Base-by-base conservation (phyloP, 495 filamentous ascomycete genomes). In the Neurospora sp. region DNA sequence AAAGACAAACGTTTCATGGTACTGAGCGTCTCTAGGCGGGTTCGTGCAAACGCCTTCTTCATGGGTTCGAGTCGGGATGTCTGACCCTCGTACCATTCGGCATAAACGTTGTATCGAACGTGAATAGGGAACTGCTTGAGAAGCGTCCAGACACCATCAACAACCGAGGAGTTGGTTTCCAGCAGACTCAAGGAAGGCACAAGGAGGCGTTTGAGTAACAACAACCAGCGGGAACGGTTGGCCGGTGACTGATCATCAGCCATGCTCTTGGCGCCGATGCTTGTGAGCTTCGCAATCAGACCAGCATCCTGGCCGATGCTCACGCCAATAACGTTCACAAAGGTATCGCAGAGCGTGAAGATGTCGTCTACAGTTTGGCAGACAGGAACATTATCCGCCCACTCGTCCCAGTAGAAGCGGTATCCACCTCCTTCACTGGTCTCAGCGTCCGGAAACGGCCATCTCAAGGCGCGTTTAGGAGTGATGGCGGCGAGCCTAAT, bases 331-430 rank as follows among this genome's bases (percentile, higher is more conserved):
- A 94, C 83, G 74, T 95, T 94, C 28, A 97, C 84, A 36, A 99
- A 86, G 0, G 94, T 94, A 62, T 90, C 89, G 82, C 93, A 97
- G 13, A 99, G 88, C 3, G 89, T 88, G 77, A 98, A 96, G 4
- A 99, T 85, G 78, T 99, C 96, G 75, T 97, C 93, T 7, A 97
- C 88, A 4, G 85, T 91, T 78, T 97, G 94, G 78, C 96, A 98
- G 11, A 97, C 82, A 3, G 96, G 96, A 38, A 98, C 85, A 74
- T 94, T 95, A 74, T 98, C 95, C 11, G 91, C 86, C 96, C 96
- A 99, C 71, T 98, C 94, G 73, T 98, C 95, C 90, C 94, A 97
- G 82, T 98, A 99, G 80, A 96, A 98, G 36, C 92, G 88, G 78
- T 97, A 97, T 69, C 90, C 88, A 5, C 85, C 87, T 8, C 90